Base-by-base conservation (phyloP, 73 alveolate species). In the Blepharisma stoltei region DNA sequence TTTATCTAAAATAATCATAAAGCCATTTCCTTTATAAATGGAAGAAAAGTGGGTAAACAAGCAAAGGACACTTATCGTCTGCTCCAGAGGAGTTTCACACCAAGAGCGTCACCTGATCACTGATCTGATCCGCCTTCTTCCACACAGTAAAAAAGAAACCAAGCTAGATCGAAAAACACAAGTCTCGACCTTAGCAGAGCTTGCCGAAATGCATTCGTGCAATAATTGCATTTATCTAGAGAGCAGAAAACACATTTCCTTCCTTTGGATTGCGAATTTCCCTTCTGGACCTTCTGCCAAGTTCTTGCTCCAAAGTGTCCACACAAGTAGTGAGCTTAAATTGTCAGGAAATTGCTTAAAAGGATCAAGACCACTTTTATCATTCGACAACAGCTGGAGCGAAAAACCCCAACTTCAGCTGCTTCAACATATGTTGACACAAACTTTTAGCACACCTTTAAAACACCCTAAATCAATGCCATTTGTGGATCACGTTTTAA, bases 401-500 rank as follows among this genome's bases (percentile, higher is more conserved):
- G 84, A 81, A 41, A 55, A 69, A 7, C 96, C 94, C 23, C 87
- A 85, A 77, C 73, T 95, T 80, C 81, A 88, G 75, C 81, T 95
- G 60, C 44, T 91, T 65, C 95, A 90, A 78, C 98, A 95, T 80
- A 71, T 93, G 85, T 78, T 96, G 55, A 80, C 88, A 8, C 94
- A 95, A 75, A 82, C 93, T 4, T 94, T 96, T 80, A 83, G 84
- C 48, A 94, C 97, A 6, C 99, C 99, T 1, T 92, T 85, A 78
- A 88, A 93, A 68, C 99, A 96, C 86, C 99, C 99, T 9, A 96
- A 96, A 86, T 86, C 97, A 55, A 93, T 85, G 92, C 99, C 99
- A 23, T 96, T 96, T 85, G 83, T 94, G 66, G 99, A 96, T 85
- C 98, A 95, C 71, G 92, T 93, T 50, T 85, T 95, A 8, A 82